Evolutionary conservation across 2,329 filamentous ascomycete genomes (phyloP).

Genomic region (Claviceps fusiformis): DNA sequence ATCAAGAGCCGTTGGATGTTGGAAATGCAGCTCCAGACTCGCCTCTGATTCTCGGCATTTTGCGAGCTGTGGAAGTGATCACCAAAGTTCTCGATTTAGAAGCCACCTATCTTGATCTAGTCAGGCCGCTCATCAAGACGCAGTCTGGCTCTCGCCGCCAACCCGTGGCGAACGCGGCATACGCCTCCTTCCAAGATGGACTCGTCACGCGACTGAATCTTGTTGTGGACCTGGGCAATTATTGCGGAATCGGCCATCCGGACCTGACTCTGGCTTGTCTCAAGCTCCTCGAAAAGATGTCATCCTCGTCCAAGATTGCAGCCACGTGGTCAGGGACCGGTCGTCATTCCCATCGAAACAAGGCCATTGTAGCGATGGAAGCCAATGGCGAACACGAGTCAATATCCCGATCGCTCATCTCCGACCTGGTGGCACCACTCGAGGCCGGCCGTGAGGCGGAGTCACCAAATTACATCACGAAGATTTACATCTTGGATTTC

Average conservation of each 20-base stretch:
- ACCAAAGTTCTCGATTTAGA: constrained; percentile 75
- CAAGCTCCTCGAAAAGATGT: constrained; percentile 71
- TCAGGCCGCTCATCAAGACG: constrained; percentile 62
- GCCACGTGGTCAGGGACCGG: constrained; percentile 50
- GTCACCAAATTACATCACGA: constrained; percentile 65
- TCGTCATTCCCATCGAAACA: constrained; percentile 56
- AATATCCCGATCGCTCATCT: constrained; percentile 61
- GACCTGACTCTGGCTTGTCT: constrained; percentile 70
- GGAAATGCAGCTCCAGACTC: constrained; percentile 63
- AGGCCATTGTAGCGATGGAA: constrained; percentile 79
- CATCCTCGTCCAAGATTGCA: constrained; percentile 68
- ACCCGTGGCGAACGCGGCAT: constrained; percentile 53
- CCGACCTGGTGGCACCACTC: constrained; percentile 52
- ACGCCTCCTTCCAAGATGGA: constrained; percentile 85
- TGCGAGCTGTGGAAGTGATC: constrained; percentile 73
- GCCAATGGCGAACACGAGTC: constrained; percentile 65
- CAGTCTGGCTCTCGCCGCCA: constrained; percentile 45
- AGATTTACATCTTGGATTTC: constrained; percentile 75
- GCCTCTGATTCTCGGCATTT: constrained; percentile 64
- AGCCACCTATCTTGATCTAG: constrained; percentile 79
- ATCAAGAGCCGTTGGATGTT: constrained; percentile 61
- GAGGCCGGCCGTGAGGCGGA: constrained; percentile 60
- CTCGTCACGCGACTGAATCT: constrained; percentile 67
- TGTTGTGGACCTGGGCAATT: constrained; percentile 71
- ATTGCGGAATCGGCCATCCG: constrained; percentile 73